phyloP scores from a whole-genome alignment of 2,329 filamentous ascomycete species.

The Stemphylium beticola region DNA sequence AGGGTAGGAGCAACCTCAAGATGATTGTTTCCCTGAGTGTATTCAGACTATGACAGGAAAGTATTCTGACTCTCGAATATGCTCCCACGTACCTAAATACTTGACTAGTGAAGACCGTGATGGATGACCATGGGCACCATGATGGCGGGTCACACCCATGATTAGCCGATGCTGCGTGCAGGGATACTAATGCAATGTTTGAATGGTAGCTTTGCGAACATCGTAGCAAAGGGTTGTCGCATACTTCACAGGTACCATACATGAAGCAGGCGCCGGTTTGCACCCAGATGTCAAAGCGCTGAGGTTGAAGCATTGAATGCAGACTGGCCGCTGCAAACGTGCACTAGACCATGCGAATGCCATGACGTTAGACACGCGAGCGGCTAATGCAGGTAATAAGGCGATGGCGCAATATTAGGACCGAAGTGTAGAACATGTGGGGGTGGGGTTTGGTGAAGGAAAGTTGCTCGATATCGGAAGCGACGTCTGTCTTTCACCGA shows the following conservation, averaged over 20 bases:
- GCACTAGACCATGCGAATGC: background rate
- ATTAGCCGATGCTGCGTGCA: background rate
- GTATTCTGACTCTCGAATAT: constrained; percentile 1
- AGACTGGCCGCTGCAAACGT: background rate
- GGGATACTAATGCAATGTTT: background rate
- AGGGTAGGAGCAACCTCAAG: constrained; percentile 1
- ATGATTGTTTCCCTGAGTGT: background rate
- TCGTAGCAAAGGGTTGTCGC: background rate
- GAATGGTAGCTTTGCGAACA: background rate
- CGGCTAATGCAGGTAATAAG: constrained; percentile 2
- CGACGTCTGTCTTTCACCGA: background rate
- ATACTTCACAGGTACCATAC: background rate
- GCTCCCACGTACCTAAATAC: constrained; percentile 10
- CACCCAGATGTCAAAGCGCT: background rate
- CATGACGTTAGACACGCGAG: background rate
- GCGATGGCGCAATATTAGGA: constrained; percentile 13
- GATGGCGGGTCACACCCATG: constrained; percentile 25
- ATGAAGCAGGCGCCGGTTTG: background rate
- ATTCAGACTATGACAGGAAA: background rate
- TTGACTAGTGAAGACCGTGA: constrained; percentile 34
- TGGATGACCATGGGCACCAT: constrained; percentile 32
- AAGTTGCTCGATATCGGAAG: background rate
- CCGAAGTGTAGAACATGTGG: constrained; percentile 8
- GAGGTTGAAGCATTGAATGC: background rate
- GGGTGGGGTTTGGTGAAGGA: background rate